phyloP scores from a whole-genome alignment of 2,329 filamentous ascomycete species.

The Alternaria consortialis region DNA sequence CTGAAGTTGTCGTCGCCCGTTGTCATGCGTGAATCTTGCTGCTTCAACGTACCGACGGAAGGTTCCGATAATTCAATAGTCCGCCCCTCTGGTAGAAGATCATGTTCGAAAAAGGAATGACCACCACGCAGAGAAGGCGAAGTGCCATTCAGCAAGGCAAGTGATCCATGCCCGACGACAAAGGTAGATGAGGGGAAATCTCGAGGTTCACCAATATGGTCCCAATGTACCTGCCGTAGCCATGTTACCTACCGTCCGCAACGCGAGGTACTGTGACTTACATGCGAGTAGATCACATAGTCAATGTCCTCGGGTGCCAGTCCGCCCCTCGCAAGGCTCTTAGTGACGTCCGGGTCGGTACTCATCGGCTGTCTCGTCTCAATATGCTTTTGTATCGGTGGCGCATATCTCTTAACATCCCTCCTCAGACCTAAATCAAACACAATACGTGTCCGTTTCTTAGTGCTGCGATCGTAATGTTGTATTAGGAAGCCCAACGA shows the following conservation, averaged over 20 bases:
- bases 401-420: constrained; percentile 56
- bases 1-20: constrained; percentile 21
- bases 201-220: constrained; percentile 54
- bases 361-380: constrained; percentile 55
- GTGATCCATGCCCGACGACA: constrained; percentile 50
- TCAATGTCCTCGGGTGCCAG: constrained; percentile 52
- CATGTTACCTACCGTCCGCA: background rate
- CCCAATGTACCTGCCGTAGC: constrained; percentile 51
- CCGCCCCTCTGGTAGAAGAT: constrained; percentile 54
- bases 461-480: constrained; percentile 53
- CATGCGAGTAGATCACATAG: constrained; percentile 54
- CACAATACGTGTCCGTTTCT: constrained; percentile 54
- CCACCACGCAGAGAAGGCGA: constrained; percentile 35
- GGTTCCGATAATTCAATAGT: constrained; percentile 57
- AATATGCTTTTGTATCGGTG: constrained; percentile 58
- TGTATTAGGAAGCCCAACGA: constrained; percentile 64
- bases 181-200: constrained; percentile 52
- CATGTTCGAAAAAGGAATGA: constrained; percentile 55
- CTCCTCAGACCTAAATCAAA: constrained; percentile 65
- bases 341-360: constrained; percentile 53
- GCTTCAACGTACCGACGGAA: background rate
- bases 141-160: constrained; percentile 33
- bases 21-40: background rate
- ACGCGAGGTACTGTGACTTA: constrained; percentile 28
- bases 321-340: constrained; percentile 49